Percentiles rank a stretch among this genome's conserved stretches.
Evolutionary conservation across 2,329 filamentous ascomycete genomes (phyloP).

Genomic region (Fusarium sp.): DNA sequence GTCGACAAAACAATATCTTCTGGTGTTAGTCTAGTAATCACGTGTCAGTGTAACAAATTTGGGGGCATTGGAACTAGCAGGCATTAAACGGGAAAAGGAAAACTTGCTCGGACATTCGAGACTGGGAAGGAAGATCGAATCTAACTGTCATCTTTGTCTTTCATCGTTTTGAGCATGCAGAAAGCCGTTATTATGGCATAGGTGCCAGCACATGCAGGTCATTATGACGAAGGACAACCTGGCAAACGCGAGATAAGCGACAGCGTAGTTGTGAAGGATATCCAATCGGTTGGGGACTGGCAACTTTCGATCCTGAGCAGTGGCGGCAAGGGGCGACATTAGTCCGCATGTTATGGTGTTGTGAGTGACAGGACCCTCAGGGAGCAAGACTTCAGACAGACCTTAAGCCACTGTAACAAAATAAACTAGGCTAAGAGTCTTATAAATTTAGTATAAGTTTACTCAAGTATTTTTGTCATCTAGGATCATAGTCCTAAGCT

Average conservation of each 20-base stretch:
- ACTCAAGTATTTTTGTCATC: too few relatives aligned
- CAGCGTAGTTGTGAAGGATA: conserved; percentile 35
- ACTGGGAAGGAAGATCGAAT: not conserved
- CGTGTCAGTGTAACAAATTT: not conserved
- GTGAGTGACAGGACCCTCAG: conserved; percentile 18
- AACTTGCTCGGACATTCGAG: not conserved
- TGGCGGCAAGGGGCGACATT: conserved; percentile 37
- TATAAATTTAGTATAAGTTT: too few relatives aligned
- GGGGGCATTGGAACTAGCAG: not conserved
- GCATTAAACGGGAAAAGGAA: not conserved
- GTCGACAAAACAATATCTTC: not conserved
- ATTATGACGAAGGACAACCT: conserved; percentile 33
- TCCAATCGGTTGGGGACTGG: conserved; percentile 44
- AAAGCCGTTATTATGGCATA: conserved; percentile 35
- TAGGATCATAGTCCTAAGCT: too few relatives aligned
- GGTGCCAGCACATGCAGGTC: conserved; percentile 42
- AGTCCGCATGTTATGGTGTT: conserved; percentile 31
- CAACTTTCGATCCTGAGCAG: conserved; percentile 42
- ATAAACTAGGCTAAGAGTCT: too few relatives aligned
- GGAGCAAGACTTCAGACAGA: too few relatives aligned
- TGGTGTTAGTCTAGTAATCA: not conserved
- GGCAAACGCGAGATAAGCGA: conserved; percentile 47
- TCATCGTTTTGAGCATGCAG: conserved; percentile 22
- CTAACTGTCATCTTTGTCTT: not conserved
- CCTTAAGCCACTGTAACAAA: too few relatives aligned